phyloP scores from a whole-genome alignment of 2,329 filamentous ascomycete genomes.

The Bipolaris oryzae region DNA sequence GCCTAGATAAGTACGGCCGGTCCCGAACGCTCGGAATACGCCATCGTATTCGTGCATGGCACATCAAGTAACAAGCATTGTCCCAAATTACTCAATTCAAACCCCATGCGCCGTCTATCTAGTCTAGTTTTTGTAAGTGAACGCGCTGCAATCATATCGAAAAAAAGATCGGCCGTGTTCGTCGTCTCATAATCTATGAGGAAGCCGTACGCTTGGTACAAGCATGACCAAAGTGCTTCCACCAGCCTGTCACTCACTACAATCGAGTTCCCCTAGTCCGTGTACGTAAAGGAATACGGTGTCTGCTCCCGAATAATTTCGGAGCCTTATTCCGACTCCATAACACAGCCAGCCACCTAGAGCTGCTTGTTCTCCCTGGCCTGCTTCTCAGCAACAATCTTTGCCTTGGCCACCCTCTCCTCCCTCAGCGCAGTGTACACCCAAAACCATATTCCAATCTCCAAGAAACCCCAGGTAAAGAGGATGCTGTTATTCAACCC shows the following conservation, averaged over 20 bases:
- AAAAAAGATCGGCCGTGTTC: not conserved
- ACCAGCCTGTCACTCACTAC: not conserved
- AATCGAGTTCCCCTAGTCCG: not conserved
- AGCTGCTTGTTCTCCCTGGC: constrained; percentile 37
- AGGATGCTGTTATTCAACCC: constrained; percentile 82
- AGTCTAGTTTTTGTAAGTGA: not conserved
- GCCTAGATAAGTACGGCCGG: constrained; percentile 25
- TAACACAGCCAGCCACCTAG: constrained; percentile 5
- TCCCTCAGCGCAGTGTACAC: constrained; percentile 51
- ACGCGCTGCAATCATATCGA: not conserved
- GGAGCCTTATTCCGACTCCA: too few relatives aligned
- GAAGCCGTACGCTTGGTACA: not conserved
- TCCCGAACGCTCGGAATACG: constrained; percentile 29
- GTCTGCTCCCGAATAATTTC: not conserved
- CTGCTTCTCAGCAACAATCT: constrained; percentile 40
- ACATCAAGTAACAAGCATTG: not conserved
- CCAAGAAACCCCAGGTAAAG: constrained; percentile 83
- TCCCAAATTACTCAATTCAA: too few relatives aligned
- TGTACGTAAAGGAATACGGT: not conserved
- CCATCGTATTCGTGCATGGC: constrained; percentile 5
- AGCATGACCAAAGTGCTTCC: not conserved
- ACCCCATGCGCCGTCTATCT: too few relatives aligned
- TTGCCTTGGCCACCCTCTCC: constrained; percentile 41
- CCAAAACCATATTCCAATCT: constrained; percentile 89
- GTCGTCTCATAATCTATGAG: not conserved